Conservation (phyloP, 1,284 basidiomycete species). For the Cutaneotrichosporon cutaneum region DNA sequence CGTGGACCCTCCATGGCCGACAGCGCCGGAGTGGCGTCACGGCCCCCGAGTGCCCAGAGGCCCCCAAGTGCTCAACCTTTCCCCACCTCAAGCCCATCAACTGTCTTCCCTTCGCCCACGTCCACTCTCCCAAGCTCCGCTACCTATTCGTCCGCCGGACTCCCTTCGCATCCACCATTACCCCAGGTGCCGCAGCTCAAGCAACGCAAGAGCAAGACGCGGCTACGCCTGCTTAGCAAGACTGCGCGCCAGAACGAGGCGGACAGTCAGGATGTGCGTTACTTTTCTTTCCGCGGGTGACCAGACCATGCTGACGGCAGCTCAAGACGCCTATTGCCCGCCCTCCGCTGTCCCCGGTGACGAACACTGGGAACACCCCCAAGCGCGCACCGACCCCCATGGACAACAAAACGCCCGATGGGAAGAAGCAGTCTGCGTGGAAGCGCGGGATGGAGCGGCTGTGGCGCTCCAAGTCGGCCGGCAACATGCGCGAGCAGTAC, state of each 20-base stretch:
- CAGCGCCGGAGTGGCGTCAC: constrained; percentile 1
- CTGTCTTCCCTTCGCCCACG: neutral
- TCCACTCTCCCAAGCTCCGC: neutral
- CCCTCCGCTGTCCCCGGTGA: neutral
- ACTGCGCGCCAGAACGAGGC: neutral
- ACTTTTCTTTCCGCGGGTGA: neutral
- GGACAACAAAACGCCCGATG: neutral
- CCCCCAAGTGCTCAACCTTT: neutral
- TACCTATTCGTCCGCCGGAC: neutral
- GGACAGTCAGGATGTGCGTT: constrained; percentile 1
- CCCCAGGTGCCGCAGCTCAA: constrained; percentile 6
- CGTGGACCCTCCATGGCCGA: constrained; percentile 4
- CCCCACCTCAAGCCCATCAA: neutral
- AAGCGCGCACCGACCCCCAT: constrained; percentile 1
- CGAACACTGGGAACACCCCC: neutral
- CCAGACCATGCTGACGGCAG: neutral
- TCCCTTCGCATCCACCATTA: neutral
- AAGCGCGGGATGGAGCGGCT: constrained; percentile 45
- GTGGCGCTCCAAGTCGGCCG: constrained; percentile 46
- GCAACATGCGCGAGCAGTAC: constrained; percentile 35
- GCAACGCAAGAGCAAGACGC: constrained; percentile 13
- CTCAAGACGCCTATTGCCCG: neutral
- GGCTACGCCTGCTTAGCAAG: constrained; percentile 10
- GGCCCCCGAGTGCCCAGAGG: neutral
- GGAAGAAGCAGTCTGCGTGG: constrained; percentile 34